A percentile compares a stretch with the other conserved stretches of the same genome.
Evolutionary conservation across 75 land plant genomes (phyloP).

Genomic region (Pseudotsuga menziesii): DNA sequence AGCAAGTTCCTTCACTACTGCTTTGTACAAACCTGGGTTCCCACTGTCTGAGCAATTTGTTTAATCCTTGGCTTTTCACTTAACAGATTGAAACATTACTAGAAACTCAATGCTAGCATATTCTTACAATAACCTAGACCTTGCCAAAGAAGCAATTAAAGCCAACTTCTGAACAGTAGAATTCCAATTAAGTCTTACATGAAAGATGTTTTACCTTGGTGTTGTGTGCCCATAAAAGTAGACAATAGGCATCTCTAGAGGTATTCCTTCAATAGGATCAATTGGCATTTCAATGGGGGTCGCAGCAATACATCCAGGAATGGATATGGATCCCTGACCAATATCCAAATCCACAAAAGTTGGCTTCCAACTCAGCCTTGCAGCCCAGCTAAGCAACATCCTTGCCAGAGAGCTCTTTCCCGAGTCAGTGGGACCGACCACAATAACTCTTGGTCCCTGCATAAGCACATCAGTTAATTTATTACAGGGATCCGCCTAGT

Average conservation of each 20-base stretch:
- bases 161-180: too few species aligned
- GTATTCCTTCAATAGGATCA: conserved; percentile 91
- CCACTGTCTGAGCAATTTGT: conserved; percentile 37
- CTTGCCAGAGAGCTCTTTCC: conserved; percentile 90
- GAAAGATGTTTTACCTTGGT: conserved; percentile 63
- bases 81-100: background rate
- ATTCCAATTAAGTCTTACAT: background rate
- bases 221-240: conserved; percentile 91
- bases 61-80: background rate
- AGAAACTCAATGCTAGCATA: background rate
- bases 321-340: conserved; percentile 93
- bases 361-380: conserved; percentile 92
- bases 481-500: background rate
- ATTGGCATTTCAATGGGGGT: conserved; percentile 97
- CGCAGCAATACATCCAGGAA: conserved; percentile 91
- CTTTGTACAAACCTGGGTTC: conserved; percentile 83
- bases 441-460: conserved; percentile 98
- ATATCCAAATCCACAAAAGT: conserved; percentile 96
- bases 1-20: conserved; percentile 84
- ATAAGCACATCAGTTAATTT: background rate
- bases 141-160: too few species aligned
- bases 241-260: conserved; percentile 84
- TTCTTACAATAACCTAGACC: background rate
- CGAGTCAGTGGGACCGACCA: conserved; percentile 98
- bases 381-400: conserved; percentile 97